A percentile compares a stretch with the other conserved stretches of the same genome.
These are phyloP conservation scores for Russula abietina DNA, from an alignment of 768 basidiomycete species.

Conservation along the genomic window DNA sequence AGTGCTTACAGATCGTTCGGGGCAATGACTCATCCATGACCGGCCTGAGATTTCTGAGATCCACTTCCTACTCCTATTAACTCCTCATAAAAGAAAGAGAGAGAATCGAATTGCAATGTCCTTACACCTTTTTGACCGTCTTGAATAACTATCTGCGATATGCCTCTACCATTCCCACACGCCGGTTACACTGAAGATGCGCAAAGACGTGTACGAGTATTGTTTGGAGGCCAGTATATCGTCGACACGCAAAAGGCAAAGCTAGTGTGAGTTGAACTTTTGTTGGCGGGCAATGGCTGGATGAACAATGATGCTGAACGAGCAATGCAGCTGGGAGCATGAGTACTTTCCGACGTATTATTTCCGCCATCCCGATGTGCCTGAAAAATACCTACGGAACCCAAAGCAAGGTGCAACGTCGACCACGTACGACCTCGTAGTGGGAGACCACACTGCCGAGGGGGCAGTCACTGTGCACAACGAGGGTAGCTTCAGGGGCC, in stretches of 20 bases:
- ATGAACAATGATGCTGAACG: background rate
- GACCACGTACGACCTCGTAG: conserved; percentile 42
- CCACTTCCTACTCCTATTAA: too few relatives aligned
- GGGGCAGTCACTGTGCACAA: conserved; percentile 37
- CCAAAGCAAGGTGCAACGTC: conserved; percentile 30
- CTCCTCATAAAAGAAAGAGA: too few relatives aligned
- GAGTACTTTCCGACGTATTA: conserved; percentile 50
- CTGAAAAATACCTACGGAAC: conserved; percentile 38
- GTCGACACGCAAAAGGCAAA: conserved; percentile 53
- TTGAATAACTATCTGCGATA: background rate
- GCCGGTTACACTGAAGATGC: conserved; percentile 39
- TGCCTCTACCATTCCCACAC: conserved; percentile 17
- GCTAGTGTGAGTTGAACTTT: conserved; percentile 44
- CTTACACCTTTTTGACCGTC: too few relatives aligned
- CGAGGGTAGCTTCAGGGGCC: conserved; percentile 38
- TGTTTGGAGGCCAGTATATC: conserved; percentile 43
- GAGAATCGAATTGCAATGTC: background rate
- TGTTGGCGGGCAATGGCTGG: background rate
- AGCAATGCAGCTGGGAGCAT: conserved; percentile 45
- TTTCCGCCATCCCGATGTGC: conserved; percentile 44
- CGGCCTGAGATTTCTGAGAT: too few relatives aligned
- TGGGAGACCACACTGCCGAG: conserved; percentile 36
- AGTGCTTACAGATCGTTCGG: background rate
- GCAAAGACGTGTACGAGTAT: conserved; percentile 47
- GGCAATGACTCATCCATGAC: too few relatives aligned